These are phyloP conservation scores for Stagonosporopsis vannaccii DNA, from an alignment of 2,329 filamentous ascomycete species.

Conservation along the genomic window DNA sequence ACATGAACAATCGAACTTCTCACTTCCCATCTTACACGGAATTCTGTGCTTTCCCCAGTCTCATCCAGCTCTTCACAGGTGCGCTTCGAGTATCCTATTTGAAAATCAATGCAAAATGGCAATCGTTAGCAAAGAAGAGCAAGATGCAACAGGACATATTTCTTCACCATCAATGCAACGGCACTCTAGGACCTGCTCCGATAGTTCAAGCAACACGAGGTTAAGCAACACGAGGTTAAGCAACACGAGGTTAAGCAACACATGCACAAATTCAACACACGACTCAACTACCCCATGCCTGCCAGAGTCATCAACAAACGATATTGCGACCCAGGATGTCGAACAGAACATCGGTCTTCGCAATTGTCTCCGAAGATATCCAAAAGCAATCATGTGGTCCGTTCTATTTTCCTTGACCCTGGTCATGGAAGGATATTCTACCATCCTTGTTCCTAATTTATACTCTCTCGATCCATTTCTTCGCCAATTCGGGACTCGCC, in stretches of 20 bases:
- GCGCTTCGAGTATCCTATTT: not conserved
- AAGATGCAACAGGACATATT: not conserved
- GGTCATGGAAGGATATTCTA: constrained; percentile 86
- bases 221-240: not conserved
- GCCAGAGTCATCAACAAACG: not conserved
- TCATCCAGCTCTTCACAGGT: not conserved
- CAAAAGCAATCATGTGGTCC: constrained; percentile 84
- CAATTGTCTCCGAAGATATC: constrained; percentile 78
- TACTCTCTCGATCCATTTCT: constrained; percentile 57
- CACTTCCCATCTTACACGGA: not conserved
- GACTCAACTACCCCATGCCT: constrained; percentile 8
- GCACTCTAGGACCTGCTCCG: constrained; percentile 1
- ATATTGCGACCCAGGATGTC: not conserved
- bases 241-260: not conserved
- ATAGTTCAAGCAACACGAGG: not conserved
- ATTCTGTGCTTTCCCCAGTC: not conserved
- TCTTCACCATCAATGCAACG: not conserved
- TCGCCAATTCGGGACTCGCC: constrained; percentile 41
- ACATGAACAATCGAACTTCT: constrained; percentile 2
- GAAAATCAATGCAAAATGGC: not conserved
- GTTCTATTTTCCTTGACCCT: constrained; percentile 83
- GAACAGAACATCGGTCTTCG: constrained; percentile 55
- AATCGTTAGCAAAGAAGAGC: not conserved
- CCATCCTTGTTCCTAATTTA: constrained; percentile 79
- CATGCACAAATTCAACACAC: not conserved